Percentiles rank a stretch among this genome's conserved stretches.
Evolutionary conservation across 208 protist genomes (phyloP).

Genomic region (Acanthamoeba rhysodes): DNA sequence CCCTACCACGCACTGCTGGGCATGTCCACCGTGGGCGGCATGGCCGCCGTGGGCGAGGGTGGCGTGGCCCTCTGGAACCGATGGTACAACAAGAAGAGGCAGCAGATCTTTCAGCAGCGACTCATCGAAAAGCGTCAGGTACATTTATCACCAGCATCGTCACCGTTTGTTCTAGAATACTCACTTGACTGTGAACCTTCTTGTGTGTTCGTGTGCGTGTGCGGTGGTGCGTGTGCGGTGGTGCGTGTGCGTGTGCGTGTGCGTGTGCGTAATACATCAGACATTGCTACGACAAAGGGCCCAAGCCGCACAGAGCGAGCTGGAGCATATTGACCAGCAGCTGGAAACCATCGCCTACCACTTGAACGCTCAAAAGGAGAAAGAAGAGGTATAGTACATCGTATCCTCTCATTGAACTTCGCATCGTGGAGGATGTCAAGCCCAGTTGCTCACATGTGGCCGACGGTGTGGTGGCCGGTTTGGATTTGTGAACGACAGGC

Average conservation of each 20-base stretch:
- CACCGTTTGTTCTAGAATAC: too few species aligned
- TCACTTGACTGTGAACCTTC: too few species aligned
- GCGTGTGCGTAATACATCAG: neutral
- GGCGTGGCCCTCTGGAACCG: neutral
- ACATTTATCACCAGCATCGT: neutral
- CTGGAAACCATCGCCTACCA: neutral
- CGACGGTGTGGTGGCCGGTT: too few species aligned
- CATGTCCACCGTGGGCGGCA: neutral
- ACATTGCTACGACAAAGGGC: neutral
- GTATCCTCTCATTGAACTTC: too few species aligned
- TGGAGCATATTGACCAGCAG: neutral
- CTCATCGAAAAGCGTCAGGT: neutral
- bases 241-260: neutral
- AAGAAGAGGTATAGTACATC: neutral
- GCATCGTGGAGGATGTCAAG: neutral
- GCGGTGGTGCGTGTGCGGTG: neutral
- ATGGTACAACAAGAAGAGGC: neutral
- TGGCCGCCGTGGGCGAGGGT: neutral
- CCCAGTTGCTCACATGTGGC: neutral
- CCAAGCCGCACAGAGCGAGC: neutral
- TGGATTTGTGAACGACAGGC: neutral
- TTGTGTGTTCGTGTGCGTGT: too few species aligned
- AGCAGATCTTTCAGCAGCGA: neutral
- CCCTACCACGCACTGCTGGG: conserved; percentile 5
- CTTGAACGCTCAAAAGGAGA: neutral